Base-by-base conservation (phyloP, 352 stramenopile species). In the Pythium insidiosum region DNA sequence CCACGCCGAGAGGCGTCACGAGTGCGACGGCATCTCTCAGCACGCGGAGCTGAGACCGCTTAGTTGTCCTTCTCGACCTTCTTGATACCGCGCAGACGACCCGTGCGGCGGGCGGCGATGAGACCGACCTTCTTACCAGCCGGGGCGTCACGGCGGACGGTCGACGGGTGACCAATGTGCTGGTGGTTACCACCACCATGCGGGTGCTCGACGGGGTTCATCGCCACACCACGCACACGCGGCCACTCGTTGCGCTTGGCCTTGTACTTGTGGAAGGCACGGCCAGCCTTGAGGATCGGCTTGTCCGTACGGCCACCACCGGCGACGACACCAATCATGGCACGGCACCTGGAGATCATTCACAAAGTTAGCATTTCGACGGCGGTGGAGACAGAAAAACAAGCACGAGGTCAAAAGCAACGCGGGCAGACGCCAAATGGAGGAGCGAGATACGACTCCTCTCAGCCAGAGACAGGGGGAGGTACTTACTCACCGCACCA, bases 161-260 rank as follows among this genome's bases (percentile, higher is more conserved):
- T 99, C 47, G 95, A 98, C 42, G 96, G 94, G 75, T 97, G 95
- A 95, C 96, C 96, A 84, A 99, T 99, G 77, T 99, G 96, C 85
- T 99, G 96, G 79, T 99, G 96, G 93, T 99, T 99, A 98, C 96
- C 96, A 95, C 96, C 96, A 96, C 96, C 96, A 82, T 98, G 91
- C 46, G 96, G 96, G 77, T 99, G 96, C 87, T 99, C 96, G 54
- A 99, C 96, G 43, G 96, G 96, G 78, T 99, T 99, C 87, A 98
- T 99, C 37, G 96, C 96, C 58, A 99, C 95, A 98, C 96, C 96
- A 96, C 96, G 86, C 73, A 99, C 95, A 50, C 81, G 93, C 19
- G 96, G 96, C 96, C 96, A 99, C 77, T 97, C 95, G 85, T 99
- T 99, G 66, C 96, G 89, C 89, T 99, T 99, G 18, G 76, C 95